These are phyloP conservation scores for Saksenaea vasiformis DNA, from an alignment of 371 early-diverging fungal species.

Conservation along the genomic window DNA sequence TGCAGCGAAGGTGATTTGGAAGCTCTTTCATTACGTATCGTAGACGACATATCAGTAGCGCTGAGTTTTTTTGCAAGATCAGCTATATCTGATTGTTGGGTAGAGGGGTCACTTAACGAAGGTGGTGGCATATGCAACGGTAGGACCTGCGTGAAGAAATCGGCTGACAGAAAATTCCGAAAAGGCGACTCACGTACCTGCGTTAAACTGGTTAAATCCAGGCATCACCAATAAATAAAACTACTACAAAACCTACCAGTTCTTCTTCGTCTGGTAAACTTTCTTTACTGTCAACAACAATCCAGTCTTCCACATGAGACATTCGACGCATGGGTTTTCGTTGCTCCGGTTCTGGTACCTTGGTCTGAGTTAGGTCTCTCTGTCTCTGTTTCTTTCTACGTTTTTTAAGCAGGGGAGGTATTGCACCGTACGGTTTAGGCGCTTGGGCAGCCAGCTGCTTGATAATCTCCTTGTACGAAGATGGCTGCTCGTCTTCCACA, in stretches of 20 bases:
- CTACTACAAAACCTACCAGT: constrained; percentile 27
- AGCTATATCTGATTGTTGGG: constrained; percentile 13
- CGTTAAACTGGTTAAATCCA: not conserved
- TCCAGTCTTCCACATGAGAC: constrained; percentile 57
- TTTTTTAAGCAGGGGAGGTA: constrained; percentile 47
- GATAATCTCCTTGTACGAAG: constrained; percentile 57
- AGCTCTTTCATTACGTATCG: not conserved
- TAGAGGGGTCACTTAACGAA: constrained; percentile 42
- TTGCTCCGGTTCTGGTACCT: constrained; percentile 10
- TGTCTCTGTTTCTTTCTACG: constrained; percentile 26
- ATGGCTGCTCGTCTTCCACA: constrained; percentile 23
- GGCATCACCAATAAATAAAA: not conserved
- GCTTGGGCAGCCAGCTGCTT: constrained; percentile 45
- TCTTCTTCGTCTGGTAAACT: constrained; percentile 54
- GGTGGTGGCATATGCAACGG: constrained; percentile 56
- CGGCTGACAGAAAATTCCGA: constrained; percentile 43
- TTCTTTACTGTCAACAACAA: constrained; percentile 53
- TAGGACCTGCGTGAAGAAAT: constrained; percentile 48
- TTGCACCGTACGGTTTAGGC: constrained; percentile 59
- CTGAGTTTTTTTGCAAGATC: constrained; percentile 7
- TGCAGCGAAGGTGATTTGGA: constrained; percentile 3
- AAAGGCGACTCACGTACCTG: constrained; percentile 35
- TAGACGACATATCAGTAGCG: not conserved
- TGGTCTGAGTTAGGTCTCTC: constrained; percentile 5
- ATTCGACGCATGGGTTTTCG: constrained; percentile 36